phyloP scores from a whole-genome alignment of 2,329 filamentous ascomycete species.

The Sporothrix brasiliensis region DNA sequence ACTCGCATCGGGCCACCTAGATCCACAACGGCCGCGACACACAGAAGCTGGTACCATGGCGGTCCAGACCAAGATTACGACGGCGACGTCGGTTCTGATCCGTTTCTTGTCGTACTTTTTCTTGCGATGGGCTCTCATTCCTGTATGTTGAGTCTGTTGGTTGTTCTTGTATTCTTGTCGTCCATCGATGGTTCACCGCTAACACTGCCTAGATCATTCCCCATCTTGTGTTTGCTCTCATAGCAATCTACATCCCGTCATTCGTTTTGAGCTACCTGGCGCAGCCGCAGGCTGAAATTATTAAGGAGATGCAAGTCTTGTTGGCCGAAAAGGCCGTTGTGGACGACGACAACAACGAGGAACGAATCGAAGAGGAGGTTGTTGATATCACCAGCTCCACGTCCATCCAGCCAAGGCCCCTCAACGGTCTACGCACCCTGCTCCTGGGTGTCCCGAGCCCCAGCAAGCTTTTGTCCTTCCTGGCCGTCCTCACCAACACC shows the following conservation, averaged over 20 bases:
- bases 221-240: conserved; percentile 59
- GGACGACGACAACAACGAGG: conserved; percentile 44
- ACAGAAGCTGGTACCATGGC: conserved; percentile 38
- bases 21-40: not conserved
- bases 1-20: not conserved
- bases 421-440: conserved; percentile 65
- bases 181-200: not conserved
- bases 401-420: conserved; percentile 59
- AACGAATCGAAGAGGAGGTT: conserved; percentile 49
- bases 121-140: conserved; percentile 57
- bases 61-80: conserved; percentile 43
- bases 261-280: conserved; percentile 63
- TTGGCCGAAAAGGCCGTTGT: conserved; percentile 52
- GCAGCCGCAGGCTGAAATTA: conserved; percentile 59
- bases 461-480: conserved; percentile 64
- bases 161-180: not conserved
- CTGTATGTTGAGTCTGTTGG: conserved; percentile 40
- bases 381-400: conserved; percentile 67
- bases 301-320: conserved; percentile 62
- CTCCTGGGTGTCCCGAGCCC: conserved; percentile 76
- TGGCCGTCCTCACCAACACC: conserved; percentile 73
- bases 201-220: conserved; percentile 35
- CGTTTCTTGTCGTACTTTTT: conserved; percentile 59
- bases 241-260: conserved; percentile 66
- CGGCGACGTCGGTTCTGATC: conserved; percentile 54